Evolutionary conservation across 164 flowering plant species (phyloP).

Genomic region (Amborella trichopoda): DNA sequence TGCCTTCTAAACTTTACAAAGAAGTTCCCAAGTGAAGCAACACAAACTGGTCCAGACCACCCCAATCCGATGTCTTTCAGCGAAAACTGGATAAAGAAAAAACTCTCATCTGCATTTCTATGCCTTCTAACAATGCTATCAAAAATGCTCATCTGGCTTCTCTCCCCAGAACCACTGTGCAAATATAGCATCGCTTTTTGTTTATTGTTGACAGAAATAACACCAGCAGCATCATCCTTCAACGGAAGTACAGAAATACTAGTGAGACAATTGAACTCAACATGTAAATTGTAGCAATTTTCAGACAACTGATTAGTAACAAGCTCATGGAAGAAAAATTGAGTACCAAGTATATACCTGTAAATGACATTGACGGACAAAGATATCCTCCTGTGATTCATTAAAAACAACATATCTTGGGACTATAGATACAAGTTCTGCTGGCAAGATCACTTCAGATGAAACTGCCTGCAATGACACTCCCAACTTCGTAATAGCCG

Average conservation of each 20-base stretch:
- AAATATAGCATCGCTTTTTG: constrained; percentile 40
- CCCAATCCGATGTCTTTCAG: constrained; percentile 28
- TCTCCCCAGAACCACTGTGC: constrained; percentile 24
- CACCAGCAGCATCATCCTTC: constrained; percentile 52
- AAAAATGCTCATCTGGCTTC: constrained; percentile 35
- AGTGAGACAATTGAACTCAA: no score
- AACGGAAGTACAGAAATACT: neutral
- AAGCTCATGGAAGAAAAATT: constrained; percentile 1
- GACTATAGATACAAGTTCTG: constrained; percentile 48
- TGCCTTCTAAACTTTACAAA: constrained; percentile 61
- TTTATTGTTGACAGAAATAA: constrained; percentile 30
- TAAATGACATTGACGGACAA: constrained; percentile 60
- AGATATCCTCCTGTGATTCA: constrained; percentile 47
- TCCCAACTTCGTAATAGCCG: constrained; percentile 44
- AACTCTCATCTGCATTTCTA: constrained; percentile 39
- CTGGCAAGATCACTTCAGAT: constrained; percentile 29
- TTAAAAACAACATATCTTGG: constrained; percentile 65
- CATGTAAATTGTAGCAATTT: no score
- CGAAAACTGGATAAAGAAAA: constrained; percentile 45
- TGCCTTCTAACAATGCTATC: constrained; percentile 64
- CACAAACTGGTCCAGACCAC: constrained; percentile 95
- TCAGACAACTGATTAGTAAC: no score
- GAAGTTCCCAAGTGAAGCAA: constrained; percentile 79
- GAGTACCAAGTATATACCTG: constrained; percentile 37
- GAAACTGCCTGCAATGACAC: constrained; percentile 44